A percentile compares a stretch with the other conserved stretches of the same genome.
Conservation (phyloP, 2,329 filamentous ascomycete genomes). For the Aspergillus ibericus region DNA sequence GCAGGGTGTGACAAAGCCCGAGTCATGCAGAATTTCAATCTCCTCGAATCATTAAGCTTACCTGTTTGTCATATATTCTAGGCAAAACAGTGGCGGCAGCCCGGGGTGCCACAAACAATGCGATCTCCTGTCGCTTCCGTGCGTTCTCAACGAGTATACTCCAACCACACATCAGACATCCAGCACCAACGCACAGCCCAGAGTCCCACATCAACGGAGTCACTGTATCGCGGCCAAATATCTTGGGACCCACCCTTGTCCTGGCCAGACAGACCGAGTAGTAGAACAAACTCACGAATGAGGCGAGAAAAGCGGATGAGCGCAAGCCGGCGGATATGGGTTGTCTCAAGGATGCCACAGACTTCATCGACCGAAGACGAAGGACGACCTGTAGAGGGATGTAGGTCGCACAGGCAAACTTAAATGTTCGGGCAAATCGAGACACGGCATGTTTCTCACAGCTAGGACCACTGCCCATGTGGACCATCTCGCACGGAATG, state of each 20-base stretch:
- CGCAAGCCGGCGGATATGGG: slow-evolving; percentile 63
- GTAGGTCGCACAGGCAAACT: slow-evolving; percentile 74
- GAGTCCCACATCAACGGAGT: slow-evolving; percentile 59
- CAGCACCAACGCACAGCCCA: slow-evolving; percentile 66
- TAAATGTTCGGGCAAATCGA: slow-evolving; percentile 68
- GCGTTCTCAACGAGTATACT: slow-evolving; percentile 72
- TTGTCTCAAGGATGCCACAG: slow-evolving; percentile 45
- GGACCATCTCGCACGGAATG: slow-evolving; percentile 79
- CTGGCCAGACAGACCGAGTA: slow-evolving; percentile 79
- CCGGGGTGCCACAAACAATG: slow-evolving; percentile 76
- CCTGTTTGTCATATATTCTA: slow-evolving; percentile 61
- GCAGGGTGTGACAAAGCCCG: slow-evolving; percentile 23
- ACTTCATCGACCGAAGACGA: slow-evolving; percentile 53
- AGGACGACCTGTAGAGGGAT: slow-evolving; percentile 71
- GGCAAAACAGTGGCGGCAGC: slow-evolving; percentile 75
- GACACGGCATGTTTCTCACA: slow-evolving; percentile 70
- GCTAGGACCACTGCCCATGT: slow-evolving; percentile 72
- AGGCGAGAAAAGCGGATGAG: slow-evolving; percentile 74
- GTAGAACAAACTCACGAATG: slow-evolving; percentile 78
- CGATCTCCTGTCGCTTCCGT: slow-evolving; percentile 69
- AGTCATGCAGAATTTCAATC: slow-evolving; percentile 11
- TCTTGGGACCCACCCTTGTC: slow-evolving; percentile 68
- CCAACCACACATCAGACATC: slow-evolving; percentile 77
- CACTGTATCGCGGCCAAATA: slow-evolving; percentile 59
- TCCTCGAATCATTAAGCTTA: slow-evolving; percentile 22